Base-by-base conservation (phyloP, 202 grass and related monocot genomes). In the Setaria viridis region DNA sequence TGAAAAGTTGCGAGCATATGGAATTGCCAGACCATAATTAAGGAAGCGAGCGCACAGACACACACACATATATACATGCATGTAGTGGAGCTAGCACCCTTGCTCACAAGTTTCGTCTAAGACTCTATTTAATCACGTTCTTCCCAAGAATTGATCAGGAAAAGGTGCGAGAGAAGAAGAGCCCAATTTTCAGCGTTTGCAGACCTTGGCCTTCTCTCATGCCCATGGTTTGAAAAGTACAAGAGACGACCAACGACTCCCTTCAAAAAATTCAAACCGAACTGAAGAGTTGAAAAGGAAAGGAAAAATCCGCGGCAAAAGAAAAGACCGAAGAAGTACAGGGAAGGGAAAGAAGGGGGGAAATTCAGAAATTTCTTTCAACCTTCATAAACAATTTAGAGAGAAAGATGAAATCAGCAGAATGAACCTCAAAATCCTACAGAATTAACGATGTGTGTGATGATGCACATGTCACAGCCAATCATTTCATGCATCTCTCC, bases 91-190 rank as follows among this genome's bases (percentile, higher is more conserved):
- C 4, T 20, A n/a, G 37, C 66, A 53, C 33, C 2, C 20, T 79
- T 86, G 20, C 11, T 50, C 80, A 37, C 47, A 72, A 64, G 9
- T 21, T 69, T 25, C 78, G 33, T 17, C 9, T 66, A 55, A 53
- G 25, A 37, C 14, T 10, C 15, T 63, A 46, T 55, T 30, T 56
- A 59, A 34, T 43, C 65, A 80, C 34, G 75, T 3, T 78, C 9
- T 30, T 60, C 15, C 20, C 47, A 46, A 57, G 71, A 89, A 76
- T 76, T 67, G 62, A 77, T 57, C 25, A 64, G 14, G 14, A 60
- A 56, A 65, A 72, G 53, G 39, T 84, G 74, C 84, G 54, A 74
- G 43, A 68, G 43, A 80, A 68, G 65, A 45, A 72, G 15, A 72
- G 15, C 21, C 37, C 20, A 55, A 82, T 66, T 77, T 77, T 83